Base-by-base conservation (phyloP, 1,139 yeast species). In the Zygosaccharomyces sapae region DNA sequence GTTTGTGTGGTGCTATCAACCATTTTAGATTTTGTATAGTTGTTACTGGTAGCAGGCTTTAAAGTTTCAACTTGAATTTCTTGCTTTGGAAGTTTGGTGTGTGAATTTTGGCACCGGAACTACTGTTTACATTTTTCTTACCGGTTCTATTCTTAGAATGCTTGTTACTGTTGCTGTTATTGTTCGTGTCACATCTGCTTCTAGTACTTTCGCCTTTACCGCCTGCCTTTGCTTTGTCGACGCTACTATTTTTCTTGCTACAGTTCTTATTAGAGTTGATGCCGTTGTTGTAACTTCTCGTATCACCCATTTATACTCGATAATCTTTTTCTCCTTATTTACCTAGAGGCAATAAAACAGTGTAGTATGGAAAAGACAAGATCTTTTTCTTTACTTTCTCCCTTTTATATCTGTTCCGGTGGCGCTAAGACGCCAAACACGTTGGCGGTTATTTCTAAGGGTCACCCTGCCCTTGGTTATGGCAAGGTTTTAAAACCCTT, bases 211-310 rank as follows among this genome's bases (percentile, higher is more conserved):
- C 41, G n/a, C 13, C 8, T 29, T 33, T 22, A 22, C 38, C 41
- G 46, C 42, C 22, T 9, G 20, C 10, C 37, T 20, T 43, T 10
- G 39, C 12, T 19, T 13, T 20, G 12, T 27, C 35, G 13, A 19
- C 29, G 13, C 34, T 38, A 30, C 30, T 29, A 19, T 43, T 38
- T 27, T 18, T 37, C 35, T 38, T 43, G 27, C 43, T 36, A 19
- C 18, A 19, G 19, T 27, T 43, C 12, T 16, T 40, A 10, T 31
- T 25, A 18, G 43, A 29, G 19, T 18, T 18, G 34, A 19, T 22
- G 24, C 20, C 5, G 34, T 16, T 40, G 12, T 38, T 31, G 19
- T 35, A 33, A 19, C 19, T 29, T 20, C 12, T 30, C 5, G n/a
- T 29, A 12, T 38, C 41, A 8, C 18, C 41, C 41, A 38, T 38